A percentile compares a stretch with the other conserved stretches of the same genome.
Conservation (phyloP, 2,329 filamentous ascomycete genomes). For the Botryotinia globosa region DNA sequence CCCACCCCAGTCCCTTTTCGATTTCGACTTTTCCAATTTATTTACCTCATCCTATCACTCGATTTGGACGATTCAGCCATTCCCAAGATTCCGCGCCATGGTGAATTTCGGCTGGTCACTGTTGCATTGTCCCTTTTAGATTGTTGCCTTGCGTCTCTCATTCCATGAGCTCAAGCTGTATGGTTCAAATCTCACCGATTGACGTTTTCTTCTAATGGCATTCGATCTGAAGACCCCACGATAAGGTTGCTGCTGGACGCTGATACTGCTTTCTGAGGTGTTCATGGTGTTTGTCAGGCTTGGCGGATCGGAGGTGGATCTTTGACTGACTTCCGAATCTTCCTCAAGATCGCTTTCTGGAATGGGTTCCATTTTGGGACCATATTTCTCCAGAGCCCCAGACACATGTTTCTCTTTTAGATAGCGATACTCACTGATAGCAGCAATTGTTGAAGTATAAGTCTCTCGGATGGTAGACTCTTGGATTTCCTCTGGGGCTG, state of each 20-base stretch:
- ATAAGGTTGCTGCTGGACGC: neutral
- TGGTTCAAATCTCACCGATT: neutral
- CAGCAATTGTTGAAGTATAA: neutral
- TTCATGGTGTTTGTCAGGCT: neutral
- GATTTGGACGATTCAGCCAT: neutral
- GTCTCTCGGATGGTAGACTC: neutral
- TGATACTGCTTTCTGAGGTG: neutral
- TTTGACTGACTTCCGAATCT: neutral
- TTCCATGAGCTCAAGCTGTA: neutral
- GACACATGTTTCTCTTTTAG: fast-evolving
- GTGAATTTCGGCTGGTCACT: neutral
- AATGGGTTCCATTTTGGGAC: neutral
- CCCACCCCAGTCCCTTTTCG: neutral
- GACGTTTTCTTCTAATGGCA: neutral
- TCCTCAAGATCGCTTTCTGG: neutral
- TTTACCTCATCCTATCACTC: neutral
- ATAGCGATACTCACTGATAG: fast-evolving
- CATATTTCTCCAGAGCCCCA: fast-evolving
- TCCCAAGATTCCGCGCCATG: neutral
- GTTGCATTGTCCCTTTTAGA: neutral
- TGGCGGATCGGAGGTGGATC: neutral
- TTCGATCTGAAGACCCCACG: neutral
- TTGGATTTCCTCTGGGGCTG: neutral
- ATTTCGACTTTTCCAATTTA: neutral
- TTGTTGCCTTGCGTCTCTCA: neutral